Evolutionary conservation across 108 stramenopile species (phyloP), one percentile per base, ranked within the genome.

Genomic region (Stephanodiscus minutulus): DNA sequence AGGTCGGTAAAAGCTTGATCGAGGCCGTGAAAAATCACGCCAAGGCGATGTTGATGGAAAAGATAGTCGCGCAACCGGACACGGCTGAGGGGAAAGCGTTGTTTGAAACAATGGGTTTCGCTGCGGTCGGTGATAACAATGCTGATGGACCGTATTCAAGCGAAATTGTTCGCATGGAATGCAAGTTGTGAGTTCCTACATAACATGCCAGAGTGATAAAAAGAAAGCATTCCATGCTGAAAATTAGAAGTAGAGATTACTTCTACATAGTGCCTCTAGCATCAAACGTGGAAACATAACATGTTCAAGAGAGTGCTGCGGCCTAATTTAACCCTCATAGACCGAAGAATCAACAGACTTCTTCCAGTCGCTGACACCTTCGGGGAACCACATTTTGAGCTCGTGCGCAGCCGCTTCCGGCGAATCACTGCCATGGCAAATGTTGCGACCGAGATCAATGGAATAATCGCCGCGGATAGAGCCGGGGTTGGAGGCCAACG

Each of bases 321-420:
- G 15, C 29, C 17, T 24, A 46, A 46, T 58, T 55, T 72, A 72
- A 55, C 77, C 43, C 72, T 93, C 90, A 71, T 94, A 94, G 10
- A 94, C 83, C 72, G 70, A 86, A 48, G 83, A 31, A 61, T 94
- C 90, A 25, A 91, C 87, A 66, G 83, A 73, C 86, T 89, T 89
- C 25, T 56, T 72, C 86, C 87, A 94, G 50, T 94, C 90, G 63
- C 87, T 91, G 50, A 94, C 92, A 46, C 92, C 92, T 52, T 91
- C 92, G 5, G 90, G 90, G 60, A 94, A 94, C 92, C 92, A 72
- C 91, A 93, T 93, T 27, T 89, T 81, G 55, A 93, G 77, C 70
- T 93, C 92, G 70, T 89, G 88, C 33, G 74, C 88, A 12, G 92
- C 92, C 10, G 76, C 49, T 53, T 93, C 92, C 20, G 89, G 89